Base-by-base conservation (phyloP, 257 asterid genomes). In the Gardenia jasminoides region DNA sequence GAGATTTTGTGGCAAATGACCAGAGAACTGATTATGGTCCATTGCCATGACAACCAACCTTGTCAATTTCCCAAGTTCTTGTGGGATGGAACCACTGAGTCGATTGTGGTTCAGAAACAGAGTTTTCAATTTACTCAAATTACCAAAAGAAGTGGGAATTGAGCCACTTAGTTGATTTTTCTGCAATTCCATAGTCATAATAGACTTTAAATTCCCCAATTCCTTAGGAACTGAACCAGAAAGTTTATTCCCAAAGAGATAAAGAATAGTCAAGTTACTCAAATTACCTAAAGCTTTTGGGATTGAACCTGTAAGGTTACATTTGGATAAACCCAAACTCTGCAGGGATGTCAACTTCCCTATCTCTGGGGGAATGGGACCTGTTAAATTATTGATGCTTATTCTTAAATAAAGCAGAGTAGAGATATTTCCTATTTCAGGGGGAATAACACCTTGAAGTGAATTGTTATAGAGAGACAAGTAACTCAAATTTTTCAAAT, bases 1-100 rank as follows among this genome's bases (percentile, higher is more conserved):
- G 1, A 85, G 17, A 19, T 85, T 52, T 68, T 83, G 72, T 3
- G 89, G 87, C 64, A 87, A 67, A 16, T 75, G 52, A 28, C 86
- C 89, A 4, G 74, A 66, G 24, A 80, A 48, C 59, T 47, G 13
- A 17, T 82, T 82, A 6, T 26, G 2, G n/a, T 58, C 24, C 19
- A 66, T 70, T 7, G 39, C 1, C 26, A 80, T 26, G 8, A 10
- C 12, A 4, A 28, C n/a, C 68, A 46, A 33, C 15, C 26, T 59
- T 17, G 15, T 9, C 17, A 50, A 20, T 46, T 65, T 10, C 2
- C 67, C 39, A 0, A 73, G 13, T 15, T 28, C 44, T 10, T 1
- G 0, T 16, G 82, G 72, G 10, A 70, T 68, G 8, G 65, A 20
- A 26, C 77, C 77, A 16, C 3, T 1, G 9, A 52, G 50, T 15